Conservation (phyloP, 768 basidiomycete species). For the Termitomyces sp. region DNA sequence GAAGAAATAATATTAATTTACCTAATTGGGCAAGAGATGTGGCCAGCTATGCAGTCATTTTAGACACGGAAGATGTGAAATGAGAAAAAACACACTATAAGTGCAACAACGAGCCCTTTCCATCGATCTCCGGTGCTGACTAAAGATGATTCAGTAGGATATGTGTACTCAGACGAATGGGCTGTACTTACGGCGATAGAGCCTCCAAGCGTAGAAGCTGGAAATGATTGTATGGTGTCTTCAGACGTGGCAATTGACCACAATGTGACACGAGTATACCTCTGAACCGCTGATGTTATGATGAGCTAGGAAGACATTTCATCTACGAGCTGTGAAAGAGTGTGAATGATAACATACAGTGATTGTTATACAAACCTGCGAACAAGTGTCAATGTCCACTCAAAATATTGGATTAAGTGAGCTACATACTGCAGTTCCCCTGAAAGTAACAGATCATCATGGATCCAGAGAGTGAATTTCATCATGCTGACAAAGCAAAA, state of each 20-base stretch:
- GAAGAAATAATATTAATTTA: too few species aligned
- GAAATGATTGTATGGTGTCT: neutral
- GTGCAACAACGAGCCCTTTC: neutral
- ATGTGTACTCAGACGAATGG: neutral
- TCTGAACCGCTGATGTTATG: neutral
- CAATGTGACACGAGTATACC: neutral
- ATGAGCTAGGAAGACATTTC: neutral
- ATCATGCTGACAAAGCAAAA: neutral
- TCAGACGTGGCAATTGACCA: neutral
- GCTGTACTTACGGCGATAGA: neutral
- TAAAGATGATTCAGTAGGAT: neutral
- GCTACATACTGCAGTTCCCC: neutral
- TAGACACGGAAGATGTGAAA: neutral
- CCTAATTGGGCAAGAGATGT: neutral
- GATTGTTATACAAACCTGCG: neutral
- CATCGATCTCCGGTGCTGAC: neutral
- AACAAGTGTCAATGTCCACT: neutral
- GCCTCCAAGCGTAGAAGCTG: neutral
- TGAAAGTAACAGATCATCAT: neutral
- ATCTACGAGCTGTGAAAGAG: neutral
- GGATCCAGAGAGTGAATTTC: neutral
- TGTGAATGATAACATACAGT: neutral
- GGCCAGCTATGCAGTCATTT: neutral
- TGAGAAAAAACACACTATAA: neutral
- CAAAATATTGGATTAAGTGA: too few species aligned